Conservation (phyloP, 805 yeast species). For the Candida suzukii region DNA sequence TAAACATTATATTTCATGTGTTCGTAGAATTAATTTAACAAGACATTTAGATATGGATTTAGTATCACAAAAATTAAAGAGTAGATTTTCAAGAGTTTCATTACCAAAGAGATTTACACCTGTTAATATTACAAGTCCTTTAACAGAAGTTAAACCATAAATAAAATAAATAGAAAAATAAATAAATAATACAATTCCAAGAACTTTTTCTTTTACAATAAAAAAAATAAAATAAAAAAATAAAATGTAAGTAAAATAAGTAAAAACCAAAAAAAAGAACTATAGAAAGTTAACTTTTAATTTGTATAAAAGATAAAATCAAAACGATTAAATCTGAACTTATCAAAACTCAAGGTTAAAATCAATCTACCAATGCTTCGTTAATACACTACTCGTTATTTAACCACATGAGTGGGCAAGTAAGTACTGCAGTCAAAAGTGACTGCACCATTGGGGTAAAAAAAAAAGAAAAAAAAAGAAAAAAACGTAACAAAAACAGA, state of each 20-base stretch:
- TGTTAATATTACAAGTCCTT: conserved; percentile 64
- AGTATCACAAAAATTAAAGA: conserved; percentile 71
- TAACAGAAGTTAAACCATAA: conserved; percentile 11
- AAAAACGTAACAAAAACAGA: background rate
- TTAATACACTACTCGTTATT: conserved; percentile 38
- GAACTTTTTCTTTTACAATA: too few species aligned
- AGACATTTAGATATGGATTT: conserved; percentile 90
- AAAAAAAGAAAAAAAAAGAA: background rate
- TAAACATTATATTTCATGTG: conserved; percentile 93
- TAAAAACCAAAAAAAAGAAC: background rate
- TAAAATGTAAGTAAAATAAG: conserved; percentile 5
- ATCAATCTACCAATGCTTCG: conserved; percentile 50
- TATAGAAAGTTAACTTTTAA: background rate
- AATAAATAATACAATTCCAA: background rate
- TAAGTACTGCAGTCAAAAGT: conserved; percentile 45
- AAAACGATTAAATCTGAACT: too few species aligned
- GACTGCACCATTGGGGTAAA: conserved; percentile 45
- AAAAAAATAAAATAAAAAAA: too few species aligned
- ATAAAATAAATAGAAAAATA: background rate
- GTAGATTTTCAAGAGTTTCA: conserved; percentile 78
- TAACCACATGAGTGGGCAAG: conserved; percentile 14
- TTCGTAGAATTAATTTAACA: conserved; percentile 83
- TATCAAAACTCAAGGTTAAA: background rate
- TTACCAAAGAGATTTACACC: conserved; percentile 90
- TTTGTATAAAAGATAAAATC: too few species aligned